A percentile compares a stretch with the other conserved stretches of the same genome.
phyloP scores from a whole-genome alignment of 768 basidiomycete species.

The Leccinum rimulosum region DNA sequence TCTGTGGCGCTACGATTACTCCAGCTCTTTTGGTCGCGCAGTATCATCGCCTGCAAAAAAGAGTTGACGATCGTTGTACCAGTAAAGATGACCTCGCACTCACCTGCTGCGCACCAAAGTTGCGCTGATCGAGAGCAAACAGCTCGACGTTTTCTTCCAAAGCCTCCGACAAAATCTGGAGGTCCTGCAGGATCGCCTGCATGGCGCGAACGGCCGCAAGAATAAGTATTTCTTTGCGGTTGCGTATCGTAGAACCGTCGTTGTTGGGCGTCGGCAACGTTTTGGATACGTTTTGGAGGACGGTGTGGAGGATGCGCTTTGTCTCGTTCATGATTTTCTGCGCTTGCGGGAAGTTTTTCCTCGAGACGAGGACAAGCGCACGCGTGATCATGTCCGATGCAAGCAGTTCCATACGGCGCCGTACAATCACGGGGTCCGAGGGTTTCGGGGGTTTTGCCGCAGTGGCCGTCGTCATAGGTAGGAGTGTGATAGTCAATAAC shows the following conservation, averaged over 20 bases:
- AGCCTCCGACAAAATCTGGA: conserved; percentile 84
- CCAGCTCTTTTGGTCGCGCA: conserved; percentile 96
- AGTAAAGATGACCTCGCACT: conserved; percentile 11
- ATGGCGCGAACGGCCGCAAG: conserved; percentile 75
- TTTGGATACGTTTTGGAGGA: conserved; percentile 80
- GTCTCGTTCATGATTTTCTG: conserved; percentile 90
- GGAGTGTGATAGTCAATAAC: conserved; percentile 88
- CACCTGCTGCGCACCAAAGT: conserved; percentile 97
- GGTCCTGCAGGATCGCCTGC: conserved; percentile 81
- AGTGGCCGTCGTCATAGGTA: conserved; percentile 47
- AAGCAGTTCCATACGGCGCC: conserved; percentile 93
- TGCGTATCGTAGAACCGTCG: conserved; percentile 51
- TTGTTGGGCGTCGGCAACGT: conserved; percentile 57
- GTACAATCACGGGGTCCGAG: conserved; percentile 87
- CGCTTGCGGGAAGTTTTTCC: conserved; percentile 88
- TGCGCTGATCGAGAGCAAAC: conserved; percentile 92
- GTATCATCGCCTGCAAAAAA: conserved; percentile 80
- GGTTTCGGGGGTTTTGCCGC: conserved; percentile 39
- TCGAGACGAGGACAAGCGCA: conserved; percentile 85
- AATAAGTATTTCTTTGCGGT: conserved; percentile 75
- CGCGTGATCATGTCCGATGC: conserved; percentile 98
- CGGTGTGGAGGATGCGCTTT: conserved; percentile 87
- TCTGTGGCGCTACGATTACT: conserved; percentile 89
- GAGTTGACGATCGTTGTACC: conserved; percentile 1
- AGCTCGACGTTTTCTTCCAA: conserved; percentile 87